Base-by-base conservation (phyloP, 495 filamentous ascomycete species). In the Hypoxylon intermedium region DNA sequence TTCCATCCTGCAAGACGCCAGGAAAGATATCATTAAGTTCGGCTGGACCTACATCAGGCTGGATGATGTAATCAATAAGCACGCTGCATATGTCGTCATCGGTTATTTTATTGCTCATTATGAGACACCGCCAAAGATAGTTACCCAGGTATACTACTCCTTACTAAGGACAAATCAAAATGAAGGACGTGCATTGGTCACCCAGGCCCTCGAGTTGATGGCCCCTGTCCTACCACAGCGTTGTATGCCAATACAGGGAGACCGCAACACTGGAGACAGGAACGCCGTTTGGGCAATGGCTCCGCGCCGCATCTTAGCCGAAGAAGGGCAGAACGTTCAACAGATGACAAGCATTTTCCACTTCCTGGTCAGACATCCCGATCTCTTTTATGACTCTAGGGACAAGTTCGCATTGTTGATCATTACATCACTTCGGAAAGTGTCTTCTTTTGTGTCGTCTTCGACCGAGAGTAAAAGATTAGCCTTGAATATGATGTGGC, bases 1-100 rank as follows among this genome's bases (percentile, higher is more conserved):
- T 55, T 81, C 82, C 20, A 87, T 92, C 18, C 80, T 98, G 6
- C 85, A 91, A 46, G 93, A 97, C 67, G 89, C 90, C 4, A 89
- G 95, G 16, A 99, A 98, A 72, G 95, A 99, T 58, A 91, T 99
- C 55, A 98, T 99, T 67, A 97, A 97, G 73, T 98, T 97, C 72
- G 92, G 91, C 3, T 99, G 95, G 95, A 97, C 92, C 21, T 98
- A 94, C 69, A 98, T 98, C 53, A 87, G 91, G 13, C 85, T 99
- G 18, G 95, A 99, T 70, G 95, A 99, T 71, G 90, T 96, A 58
- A 97, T 99, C 79, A 98, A 98, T 78, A 99, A 99, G 69, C 92
- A 98, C 71, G 95, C 93, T 15, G 93, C 95, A 5, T 98, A 99
- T 69, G 93, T 97, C 9, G 83, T 98, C 2, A 96, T 98, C 60